These are phyloP conservation scores for Zygoascus sp. DNA, from an alignment of 1,139 yeast species.

Conservation along the genomic window DNA sequence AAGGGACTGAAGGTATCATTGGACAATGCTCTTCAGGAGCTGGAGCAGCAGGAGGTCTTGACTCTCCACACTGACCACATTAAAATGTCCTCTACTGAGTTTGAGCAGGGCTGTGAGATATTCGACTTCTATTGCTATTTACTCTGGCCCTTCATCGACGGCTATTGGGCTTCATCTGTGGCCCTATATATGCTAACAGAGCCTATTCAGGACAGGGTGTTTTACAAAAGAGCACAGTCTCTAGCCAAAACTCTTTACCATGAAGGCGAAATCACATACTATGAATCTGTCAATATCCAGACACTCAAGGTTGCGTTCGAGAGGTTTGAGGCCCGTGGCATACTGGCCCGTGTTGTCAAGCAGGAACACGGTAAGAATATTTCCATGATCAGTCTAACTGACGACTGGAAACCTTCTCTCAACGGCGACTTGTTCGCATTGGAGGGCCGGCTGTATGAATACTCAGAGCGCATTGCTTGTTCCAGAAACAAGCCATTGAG, in stretches of 20 bases:
- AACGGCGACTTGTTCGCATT: slow-evolving; percentile 22
- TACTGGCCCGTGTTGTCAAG: slow-evolving; percentile 24
- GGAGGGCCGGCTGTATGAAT: slow-evolving; percentile 29
- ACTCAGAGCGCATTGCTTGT: slow-evolving; percentile 30
- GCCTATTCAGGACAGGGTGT: slow-evolving; percentile 28
- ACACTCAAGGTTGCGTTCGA: slow-evolving; percentile 37
- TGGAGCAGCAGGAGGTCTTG: slow-evolving; percentile 34
- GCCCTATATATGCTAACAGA: slow-evolving; percentile 30
- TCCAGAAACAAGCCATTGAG: slow-evolving; percentile 30
- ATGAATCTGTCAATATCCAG: slow-evolving; percentile 42
- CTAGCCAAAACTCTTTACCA: slow-evolving; percentile 42
- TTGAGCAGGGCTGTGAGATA: slow-evolving; percentile 34
- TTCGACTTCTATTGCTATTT: slow-evolving; percentile 42
- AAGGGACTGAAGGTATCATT: slow-evolving; percentile 38
- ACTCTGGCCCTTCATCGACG: slow-evolving; percentile 44
- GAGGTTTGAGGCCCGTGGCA: slow-evolving; percentile 35
- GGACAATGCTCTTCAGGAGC: slow-evolving; percentile 30
- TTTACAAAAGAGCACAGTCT: slow-evolving; percentile 35
- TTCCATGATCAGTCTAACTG: slow-evolving; percentile 13
- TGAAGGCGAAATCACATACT: slow-evolving; percentile 40
- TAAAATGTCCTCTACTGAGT: slow-evolving; percentile 31
- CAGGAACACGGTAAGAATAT: background rate
- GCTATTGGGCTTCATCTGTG: slow-evolving; percentile 41
- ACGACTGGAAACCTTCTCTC: slow-evolving; percentile 24
- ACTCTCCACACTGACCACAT: slow-evolving; percentile 24